Conservation (phyloP, 495 filamentous ascomycete species). For the Lasiosphaeris hirsuta region DNA sequence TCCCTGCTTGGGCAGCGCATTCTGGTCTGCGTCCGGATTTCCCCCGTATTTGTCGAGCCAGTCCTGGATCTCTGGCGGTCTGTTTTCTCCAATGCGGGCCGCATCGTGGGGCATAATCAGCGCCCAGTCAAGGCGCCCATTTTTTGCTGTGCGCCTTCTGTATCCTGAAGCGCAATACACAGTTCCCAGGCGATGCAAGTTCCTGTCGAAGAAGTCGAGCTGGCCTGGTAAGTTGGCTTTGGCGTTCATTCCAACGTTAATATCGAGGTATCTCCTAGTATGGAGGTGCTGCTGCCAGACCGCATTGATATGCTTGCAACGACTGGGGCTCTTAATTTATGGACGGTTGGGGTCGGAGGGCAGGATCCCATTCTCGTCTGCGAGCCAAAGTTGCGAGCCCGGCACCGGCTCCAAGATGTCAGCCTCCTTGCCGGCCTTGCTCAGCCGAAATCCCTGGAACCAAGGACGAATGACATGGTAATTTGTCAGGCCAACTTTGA, state of each 20-base stretch:
- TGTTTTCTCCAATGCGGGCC: background rate
- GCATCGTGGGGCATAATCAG: background rate
- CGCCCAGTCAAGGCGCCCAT: background rate
- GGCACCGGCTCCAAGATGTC: background rate
- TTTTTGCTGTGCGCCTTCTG: background rate
- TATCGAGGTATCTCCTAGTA: background rate
- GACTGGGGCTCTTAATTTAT: background rate
- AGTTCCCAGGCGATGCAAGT: background rate
- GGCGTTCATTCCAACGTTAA: background rate
- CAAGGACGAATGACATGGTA: slow-evolving; percentile 1
- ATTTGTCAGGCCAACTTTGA: background rate
- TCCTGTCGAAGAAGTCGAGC: background rate
- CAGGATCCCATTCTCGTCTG: background rate
- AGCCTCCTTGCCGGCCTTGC: background rate
- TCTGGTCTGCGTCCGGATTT: no score
- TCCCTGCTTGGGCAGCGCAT: no score
- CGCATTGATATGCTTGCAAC: background rate
- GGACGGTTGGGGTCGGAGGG: background rate
- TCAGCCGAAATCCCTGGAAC: background rate
- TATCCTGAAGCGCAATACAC: background rate
- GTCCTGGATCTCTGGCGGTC: background rate
- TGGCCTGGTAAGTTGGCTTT: background rate
- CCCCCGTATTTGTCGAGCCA: background rate
- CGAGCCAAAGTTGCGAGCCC: background rate
- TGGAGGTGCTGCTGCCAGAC: background rate